Base-by-base conservation (phyloP, 2,329 filamentous ascomycete species). In the Orbilia ellipsospora region DNA sequence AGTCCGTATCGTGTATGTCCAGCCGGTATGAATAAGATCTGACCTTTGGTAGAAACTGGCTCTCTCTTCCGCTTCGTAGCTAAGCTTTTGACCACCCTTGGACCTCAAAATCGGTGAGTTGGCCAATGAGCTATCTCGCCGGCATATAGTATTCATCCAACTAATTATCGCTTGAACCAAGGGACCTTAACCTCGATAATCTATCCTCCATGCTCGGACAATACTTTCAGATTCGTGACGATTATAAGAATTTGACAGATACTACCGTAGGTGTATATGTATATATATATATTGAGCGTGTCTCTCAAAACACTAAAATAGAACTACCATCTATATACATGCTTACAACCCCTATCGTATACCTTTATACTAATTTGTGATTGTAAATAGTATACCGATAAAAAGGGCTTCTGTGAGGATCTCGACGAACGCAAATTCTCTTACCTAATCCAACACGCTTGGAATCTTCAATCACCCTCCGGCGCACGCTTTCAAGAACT, bases 171-270 rank as follows among this genome's bases (percentile, higher is more conserved):
- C 23, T 23, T 23, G 3, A 36, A 7, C 1, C 3, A 61, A 61
- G 77, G 78, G 40, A 73, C 78, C n/a, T 75, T 73, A 31, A 51
- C 77, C 26, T 55, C 80, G 8, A 69, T 77, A 4, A 77, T 60
- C 3, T 52, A 13, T 23, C 57, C 18, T 61, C 36, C 20, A 61
- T 78, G 10, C 23, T 81, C 0, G 80, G 80, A 2, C 65, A 77
- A 40, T 80, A 80, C 51, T 81, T 79, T 57, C 80, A 81, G 57
- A 79, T 81, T 15, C 74, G 78, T 2, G 80, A 81, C 65, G 81
- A 81, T 45, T 80, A 80, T 54, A 76, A 73, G 50, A 81, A 81
- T 42, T 54, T 81, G 6, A 70, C 68, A n/a, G 42, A 61, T 50
- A 61, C 40, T 31, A 50, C 40, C n/a, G 57, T 61, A 50, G 40